Evolutionary conservation across 2,329 filamentous ascomycete species (phyloP), one percentile per base, ranked within the genome.

Genomic region (Diaporthe ilicicola): DNA sequence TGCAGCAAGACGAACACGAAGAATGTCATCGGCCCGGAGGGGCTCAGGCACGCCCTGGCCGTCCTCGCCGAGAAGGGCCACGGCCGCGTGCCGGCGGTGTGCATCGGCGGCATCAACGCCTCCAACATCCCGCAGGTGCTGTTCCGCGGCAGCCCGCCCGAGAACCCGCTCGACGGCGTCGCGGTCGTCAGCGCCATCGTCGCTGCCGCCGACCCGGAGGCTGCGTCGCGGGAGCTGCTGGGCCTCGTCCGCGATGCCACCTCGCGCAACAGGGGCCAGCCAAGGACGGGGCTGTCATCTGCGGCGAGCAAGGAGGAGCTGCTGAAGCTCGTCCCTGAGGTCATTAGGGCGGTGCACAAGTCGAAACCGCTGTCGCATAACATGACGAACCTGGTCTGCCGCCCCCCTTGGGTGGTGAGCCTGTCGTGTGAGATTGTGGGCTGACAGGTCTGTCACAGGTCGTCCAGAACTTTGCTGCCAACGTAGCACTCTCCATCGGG

Each of bases 401-500:
- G 5, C 5, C 32, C 5, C 32, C 0, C 42, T 5, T 13, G 67
- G 4, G 4, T 51, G 9, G 37, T 27, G 13, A 5, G 2, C 6
- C 5, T 6, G 39, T 29, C 51, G 39, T 67, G 1, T 34, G 19
- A 12, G n/a, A 34, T 7, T 2, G 19, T 15, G 29, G 24, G 19
- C 44, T 68, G 13, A 61, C 27, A 24, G 32, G 19, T 3, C 5
- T 22, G 1, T 1, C 3, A 3, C 37, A 86, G 84, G 84, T 98
- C 0, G 95, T 98, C 27, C 94, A 97, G 78, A 97, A 98, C 82
- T 93, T 98, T 77, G 93, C 95, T 19, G 95, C 96, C 66, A 98
- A 97, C 78, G 92, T 98, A 3, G 94, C 94, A 48, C 87, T 98
- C 19, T 90, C 92, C 42, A 87, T 97, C 66, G 95, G 95, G 44